These are phyloP conservation scores for Tolypocladium album DNA, from an alignment of 2,329 filamentous ascomycete species.

Conservation along the genomic window DNA sequence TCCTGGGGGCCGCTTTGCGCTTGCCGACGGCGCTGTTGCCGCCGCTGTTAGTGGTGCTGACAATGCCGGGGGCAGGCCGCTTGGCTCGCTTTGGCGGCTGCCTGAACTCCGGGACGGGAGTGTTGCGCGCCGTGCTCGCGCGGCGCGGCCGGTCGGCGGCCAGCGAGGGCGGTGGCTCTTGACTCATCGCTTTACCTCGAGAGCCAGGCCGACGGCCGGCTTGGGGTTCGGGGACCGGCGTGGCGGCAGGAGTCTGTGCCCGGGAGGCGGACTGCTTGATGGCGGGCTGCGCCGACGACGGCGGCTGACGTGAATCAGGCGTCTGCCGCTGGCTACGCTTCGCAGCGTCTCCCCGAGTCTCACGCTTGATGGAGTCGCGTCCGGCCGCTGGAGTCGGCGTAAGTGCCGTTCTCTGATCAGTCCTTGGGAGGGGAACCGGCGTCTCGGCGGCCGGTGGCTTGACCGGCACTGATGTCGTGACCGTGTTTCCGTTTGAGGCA, in stretches of 20 bases:
- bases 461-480: conserved; percentile 16
- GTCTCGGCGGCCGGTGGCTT: conserved; percentile 23
- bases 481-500: conserved; percentile 8
- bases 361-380: conserved; percentile 25
- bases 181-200: conserved; percentile 40
- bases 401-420: conserved; percentile 19
- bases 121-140: conserved; percentile 46
- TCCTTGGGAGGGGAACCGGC: conserved; percentile 24
- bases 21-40: conserved; percentile 59
- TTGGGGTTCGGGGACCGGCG: conserved; percentile 22
- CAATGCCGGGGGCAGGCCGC: conserved; percentile 60
- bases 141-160: conserved; percentile 43
- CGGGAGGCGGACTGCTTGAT: conserved; percentile 21
- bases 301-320: conserved; percentile 7
- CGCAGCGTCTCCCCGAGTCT: conserved; percentile 32
- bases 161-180: conserved; percentile 37
- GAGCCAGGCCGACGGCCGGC: conserved; percentile 35
- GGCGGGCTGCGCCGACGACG: conserved; percentile 4
- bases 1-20: conserved; percentile 61
- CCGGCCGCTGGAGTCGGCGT: conserved; percentile 17
- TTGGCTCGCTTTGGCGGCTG: conserved; percentile 48
- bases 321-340: conserved; percentile 29
- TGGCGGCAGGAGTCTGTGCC: conserved; percentile 21
- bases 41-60: conserved; percentile 51
- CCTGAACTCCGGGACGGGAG: conserved; percentile 38